phyloP scores from a whole-genome alignment of 2,329 filamentous ascomycete species.

The Delphinella strobiligena region DNA sequence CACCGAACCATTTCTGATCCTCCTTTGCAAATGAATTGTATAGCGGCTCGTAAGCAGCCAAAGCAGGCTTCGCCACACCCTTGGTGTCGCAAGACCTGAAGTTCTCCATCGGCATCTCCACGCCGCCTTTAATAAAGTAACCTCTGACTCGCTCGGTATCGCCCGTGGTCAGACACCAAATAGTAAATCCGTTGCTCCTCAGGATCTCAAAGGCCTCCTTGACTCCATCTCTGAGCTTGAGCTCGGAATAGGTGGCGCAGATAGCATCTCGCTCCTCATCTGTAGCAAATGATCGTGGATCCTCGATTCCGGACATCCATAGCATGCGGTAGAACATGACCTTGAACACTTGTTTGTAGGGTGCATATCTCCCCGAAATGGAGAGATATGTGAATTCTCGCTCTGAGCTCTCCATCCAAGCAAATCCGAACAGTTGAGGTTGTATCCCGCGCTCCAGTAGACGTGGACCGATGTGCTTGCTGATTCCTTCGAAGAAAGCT shows the following conservation, averaged over 20 bases:
- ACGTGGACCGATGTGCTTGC: constrained; percentile 28
- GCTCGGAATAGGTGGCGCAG: constrained; percentile 25
- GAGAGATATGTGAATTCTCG: constrained; percentile 39
- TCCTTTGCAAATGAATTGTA: constrained; percentile 27
- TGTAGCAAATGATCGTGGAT: constrained; percentile 30
- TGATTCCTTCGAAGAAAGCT: constrained; percentile 30
- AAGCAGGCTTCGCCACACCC: constrained; percentile 39
- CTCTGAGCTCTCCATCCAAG: constrained; percentile 37
- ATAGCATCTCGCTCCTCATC: constrained; percentile 31
- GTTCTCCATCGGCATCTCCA: constrained; percentile 40
- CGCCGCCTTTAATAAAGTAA: constrained; percentile 38
- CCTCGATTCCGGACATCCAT: constrained; percentile 30
- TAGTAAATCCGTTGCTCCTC: constrained; percentile 34
- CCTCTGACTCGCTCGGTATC: constrained; percentile 38
- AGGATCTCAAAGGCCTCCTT: constrained; percentile 32
- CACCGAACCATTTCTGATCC: constrained; percentile 42
- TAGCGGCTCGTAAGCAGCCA: constrained; percentile 34
- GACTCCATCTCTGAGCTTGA: constrained; percentile 25
- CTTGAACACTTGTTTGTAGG: constrained; percentile 31
- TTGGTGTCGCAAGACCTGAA: constrained; percentile 39
- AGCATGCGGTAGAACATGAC: constrained; percentile 39
- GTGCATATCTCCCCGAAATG: constrained; percentile 31
- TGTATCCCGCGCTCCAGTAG: constrained; percentile 29
- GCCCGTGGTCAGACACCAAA: constrained; percentile 44
- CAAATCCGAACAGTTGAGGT: constrained; percentile 32